These are phyloP conservation scores for Juncus inflexus DNA, from an alignment of 176 grass and related monocot genomes.

Conservation along the genomic window DNA sequence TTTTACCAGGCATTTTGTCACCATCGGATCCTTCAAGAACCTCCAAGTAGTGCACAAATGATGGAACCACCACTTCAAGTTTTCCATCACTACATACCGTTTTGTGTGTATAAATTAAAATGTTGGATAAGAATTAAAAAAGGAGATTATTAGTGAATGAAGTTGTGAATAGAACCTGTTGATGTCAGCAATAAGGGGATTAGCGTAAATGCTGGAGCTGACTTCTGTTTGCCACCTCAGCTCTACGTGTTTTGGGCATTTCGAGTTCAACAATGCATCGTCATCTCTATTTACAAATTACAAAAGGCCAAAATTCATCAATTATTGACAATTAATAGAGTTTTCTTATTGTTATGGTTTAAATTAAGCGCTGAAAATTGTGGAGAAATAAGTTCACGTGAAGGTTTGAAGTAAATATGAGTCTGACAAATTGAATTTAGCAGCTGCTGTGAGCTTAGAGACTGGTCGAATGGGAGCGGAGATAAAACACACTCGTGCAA, in stretches of 20 bases:
- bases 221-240: slow-evolving; percentile 97
- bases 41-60: slow-evolving; percentile 97
- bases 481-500: slow-evolving; percentile 3
- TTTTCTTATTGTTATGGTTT: background rate
- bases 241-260: slow-evolving; percentile 81
- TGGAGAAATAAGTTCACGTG: background rate
- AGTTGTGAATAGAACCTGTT: slow-evolving; percentile 50
- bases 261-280: slow-evolving; percentile 70
- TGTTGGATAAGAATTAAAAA: slow-evolving; percentile 18
- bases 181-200: slow-evolving; percentile 90
- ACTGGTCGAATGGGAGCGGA: background rate
- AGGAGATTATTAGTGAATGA: slow-evolving; percentile 1
- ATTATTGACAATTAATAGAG: slow-evolving; percentile 20
- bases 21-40: slow-evolving; percentile 96
- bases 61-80: slow-evolving; percentile 88
- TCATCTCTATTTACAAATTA: slow-evolving; percentile 63
- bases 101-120: slow-evolving; percentile 13
- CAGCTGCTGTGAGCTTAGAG: background rate
- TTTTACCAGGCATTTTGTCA: slow-evolving; percentile 82
- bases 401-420: background rate
- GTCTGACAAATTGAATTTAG: slow-evolving; percentile 9
- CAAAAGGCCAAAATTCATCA: slow-evolving; percentile 6
- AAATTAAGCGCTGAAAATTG: slow-evolving; percentile 8
- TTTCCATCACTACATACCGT: slow-evolving; percentile 64
- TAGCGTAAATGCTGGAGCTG: slow-evolving; percentile 96